Evolutionary conservation across 805 yeast genomes (phyloP), one percentile per base, ranked within the genome.

Genomic region (Saccharomyces mikatae): DNA sequence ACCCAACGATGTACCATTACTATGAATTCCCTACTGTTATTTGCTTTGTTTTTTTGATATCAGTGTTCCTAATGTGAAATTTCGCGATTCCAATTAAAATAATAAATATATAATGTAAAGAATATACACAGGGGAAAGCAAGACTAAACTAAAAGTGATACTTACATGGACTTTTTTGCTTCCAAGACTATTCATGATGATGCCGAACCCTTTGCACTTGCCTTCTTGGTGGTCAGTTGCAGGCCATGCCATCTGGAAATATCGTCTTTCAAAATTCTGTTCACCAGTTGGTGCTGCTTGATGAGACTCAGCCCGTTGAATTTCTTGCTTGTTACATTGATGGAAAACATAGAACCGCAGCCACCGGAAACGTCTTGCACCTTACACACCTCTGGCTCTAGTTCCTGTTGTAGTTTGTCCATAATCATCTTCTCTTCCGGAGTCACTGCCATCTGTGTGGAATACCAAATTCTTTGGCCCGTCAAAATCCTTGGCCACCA

Each of bases 291-390:
- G 65, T 94, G 99, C 69, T 94, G 99, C 66, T 90, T 91, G 60
- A 94, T 78, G 83, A 89, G 89, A 1, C 88, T 75, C 47, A 88
- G 66, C 0, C 96, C 96, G 61, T 86, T 82, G 72, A 94, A 94
- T 63, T 81, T 74, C 1, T 75, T 76, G 52, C 94, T 83, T 48
- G 83, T 86, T 17, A 94, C 80, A 55, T 77, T 74, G 51, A 94
- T 92, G 49, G 96, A 89, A 72, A 89, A 94, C 99, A 94, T 94
- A 6, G 97, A 90, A 0, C 99, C 99, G 72, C 99, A 94, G 0
- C 99, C 99, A 21, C 92, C 98, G 28, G 94, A 84, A 8, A 92
- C 83, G 67, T 92, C 98, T 59, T 77, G 75, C 6, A 92, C 97
- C 28, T 77, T 76, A 48, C 91, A 72, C 36, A 70, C 71, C 30